Evolutionary conservation across 1,284 basidiomycete genomes (phyloP).

Genomic region (Anthracocystis setariae): DNA sequence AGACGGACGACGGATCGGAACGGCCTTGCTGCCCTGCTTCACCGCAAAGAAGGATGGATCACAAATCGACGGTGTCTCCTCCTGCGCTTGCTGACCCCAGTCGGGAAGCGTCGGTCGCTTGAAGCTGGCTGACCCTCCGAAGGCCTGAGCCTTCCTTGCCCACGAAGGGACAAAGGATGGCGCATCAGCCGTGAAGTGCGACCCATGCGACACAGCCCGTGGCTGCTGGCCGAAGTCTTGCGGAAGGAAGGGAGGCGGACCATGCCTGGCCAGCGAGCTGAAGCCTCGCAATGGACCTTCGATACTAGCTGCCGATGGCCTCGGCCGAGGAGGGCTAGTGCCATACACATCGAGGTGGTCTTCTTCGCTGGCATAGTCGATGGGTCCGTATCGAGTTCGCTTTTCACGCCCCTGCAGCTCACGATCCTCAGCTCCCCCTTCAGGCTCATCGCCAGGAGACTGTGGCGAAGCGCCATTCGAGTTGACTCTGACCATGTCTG

Average conservation of each 20-base stretch:
- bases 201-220: slow-evolving; percentile 33
- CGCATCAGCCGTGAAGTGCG: slow-evolving; percentile 45
- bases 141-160: slow-evolving; percentile 14
- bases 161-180: slow-evolving; percentile 55
- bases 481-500: slow-evolving; percentile 7
- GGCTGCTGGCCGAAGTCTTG: slow-evolving; percentile 19
- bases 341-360: slow-evolving; percentile 16
- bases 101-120: slow-evolving; percentile 47
- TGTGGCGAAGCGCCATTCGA: background rate
- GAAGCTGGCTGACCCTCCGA: slow-evolving; percentile 23
- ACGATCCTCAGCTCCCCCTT: slow-evolving; percentile 9
- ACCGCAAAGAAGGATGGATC: slow-evolving; percentile 31
- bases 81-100: slow-evolving; percentile 24
- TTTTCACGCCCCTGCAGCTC: slow-evolving; percentile 56
- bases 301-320: slow-evolving; percentile 53
- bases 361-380: slow-evolving; percentile 37
- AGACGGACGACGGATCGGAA: slow-evolving; percentile 49
- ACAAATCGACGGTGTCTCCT: slow-evolving; percentile 16
- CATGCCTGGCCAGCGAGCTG: slow-evolving; percentile 31
- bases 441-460: background rate
- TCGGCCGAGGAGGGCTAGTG: slow-evolving; percentile 44
- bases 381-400: slow-evolving; percentile 41
- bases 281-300: slow-evolving; percentile 52
- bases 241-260: slow-evolving; percentile 48
- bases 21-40: slow-evolving; percentile 44